These are phyloP conservation scores for Tuber brumale DNA, from an alignment of 495 filamentous ascomycete genomes.

Conservation along the genomic window DNA sequence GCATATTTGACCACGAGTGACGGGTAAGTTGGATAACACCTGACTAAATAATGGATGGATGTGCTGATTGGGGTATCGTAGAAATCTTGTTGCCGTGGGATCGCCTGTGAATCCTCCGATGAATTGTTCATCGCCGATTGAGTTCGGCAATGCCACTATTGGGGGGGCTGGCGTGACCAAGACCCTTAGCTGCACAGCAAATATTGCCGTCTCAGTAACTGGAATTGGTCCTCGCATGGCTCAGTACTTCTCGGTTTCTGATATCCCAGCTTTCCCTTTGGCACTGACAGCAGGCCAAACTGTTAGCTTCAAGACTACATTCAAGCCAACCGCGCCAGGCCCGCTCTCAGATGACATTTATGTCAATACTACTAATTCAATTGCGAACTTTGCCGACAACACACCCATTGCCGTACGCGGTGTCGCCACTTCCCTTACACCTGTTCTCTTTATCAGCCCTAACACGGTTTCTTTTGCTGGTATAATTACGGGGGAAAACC, in stretches of 20 bases:
- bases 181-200: conserved; percentile 42
- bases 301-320: conserved; percentile 45
- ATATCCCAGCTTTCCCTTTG: conserved; percentile 43
- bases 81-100: conserved; percentile 42
- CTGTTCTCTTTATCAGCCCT: conserved; percentile 43
- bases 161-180: conserved; percentile 24
- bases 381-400: conserved; percentile 42
- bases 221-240: conserved; percentile 41
- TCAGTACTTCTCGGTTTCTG: conserved; percentile 43
- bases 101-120: conserved; percentile 43
- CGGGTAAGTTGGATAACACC: conserved; percentile 22
- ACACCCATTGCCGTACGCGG: conserved; percentile 44
- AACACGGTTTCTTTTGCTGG: conserved; percentile 45
- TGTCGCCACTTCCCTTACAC: conserved; percentile 38
- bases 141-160: conserved; percentile 41
- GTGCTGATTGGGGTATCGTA: not conserved
- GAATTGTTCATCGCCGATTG: conserved; percentile 36
- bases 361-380: conserved; percentile 44
- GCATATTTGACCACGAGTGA: conserved; percentile 40
- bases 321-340: conserved; percentile 39
- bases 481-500: conserved; percentile 42
- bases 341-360: conserved; percentile 45
- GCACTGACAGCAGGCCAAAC: conserved; percentile 41
- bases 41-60: not conserved
- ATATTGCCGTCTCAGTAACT: conserved; percentile 40